These are phyloP conservation scores for Pelargonium cotyledonis DNA, from an alignment of 441 rosid genomes.

Conservation along the genomic window DNA sequence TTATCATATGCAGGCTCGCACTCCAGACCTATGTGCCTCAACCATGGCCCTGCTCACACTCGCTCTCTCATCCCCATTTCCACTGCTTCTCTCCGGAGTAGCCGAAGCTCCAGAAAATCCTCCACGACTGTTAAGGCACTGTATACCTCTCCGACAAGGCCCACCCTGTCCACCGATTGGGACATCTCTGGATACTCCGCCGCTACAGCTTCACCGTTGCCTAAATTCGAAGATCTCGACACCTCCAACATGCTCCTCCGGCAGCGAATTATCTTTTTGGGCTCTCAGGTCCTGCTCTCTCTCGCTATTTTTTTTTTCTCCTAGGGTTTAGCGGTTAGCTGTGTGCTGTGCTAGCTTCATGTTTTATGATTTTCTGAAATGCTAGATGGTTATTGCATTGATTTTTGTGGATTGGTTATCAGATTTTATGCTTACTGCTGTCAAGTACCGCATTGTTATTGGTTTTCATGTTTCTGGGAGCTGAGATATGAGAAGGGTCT, in stretches of 20 bases:
- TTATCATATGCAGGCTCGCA: background rate
- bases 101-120: constrained; percentile 18
- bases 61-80: background rate
- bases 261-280: constrained; percentile 75
- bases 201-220: constrained; percentile 46
- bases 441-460: background rate
- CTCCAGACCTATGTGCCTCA: background rate
- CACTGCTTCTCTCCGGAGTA: constrained; percentile 4
- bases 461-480: background rate
- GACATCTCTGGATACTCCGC: constrained; percentile 31
- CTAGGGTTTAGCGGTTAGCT: background rate
- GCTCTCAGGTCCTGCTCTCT: constrained; percentile 51
- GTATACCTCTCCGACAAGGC: constrained; percentile 24
- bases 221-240: constrained; percentile 77
- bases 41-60: background rate
- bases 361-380: background rate
- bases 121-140: constrained; percentile 38
- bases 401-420: background rate
- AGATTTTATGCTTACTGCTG: background rate
- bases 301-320: background rate
- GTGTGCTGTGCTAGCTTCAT: background rate
- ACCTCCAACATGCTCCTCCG: constrained; percentile 88
- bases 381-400: constrained; percentile 6
- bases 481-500: constrained; percentile 1
- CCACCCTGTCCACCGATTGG: constrained; percentile 60